These are phyloP conservation scores for Suillus luteus DNA, from an alignment of 768 basidiomycete species.

Conservation along the genomic window DNA sequence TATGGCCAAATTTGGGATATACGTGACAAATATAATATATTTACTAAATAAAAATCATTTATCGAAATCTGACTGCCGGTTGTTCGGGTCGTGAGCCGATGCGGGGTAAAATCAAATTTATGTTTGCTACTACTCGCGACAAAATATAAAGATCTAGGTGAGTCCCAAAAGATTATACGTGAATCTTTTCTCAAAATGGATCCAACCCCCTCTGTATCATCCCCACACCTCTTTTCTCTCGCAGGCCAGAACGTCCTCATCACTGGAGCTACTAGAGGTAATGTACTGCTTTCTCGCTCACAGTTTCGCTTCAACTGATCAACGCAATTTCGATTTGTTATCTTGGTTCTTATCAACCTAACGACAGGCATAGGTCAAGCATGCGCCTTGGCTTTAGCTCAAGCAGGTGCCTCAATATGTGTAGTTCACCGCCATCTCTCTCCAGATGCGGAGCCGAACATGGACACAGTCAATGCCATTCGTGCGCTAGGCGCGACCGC, in stretches of 20 bases:
- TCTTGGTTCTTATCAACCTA: not conserved
- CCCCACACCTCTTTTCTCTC: constrained; percentile 68
- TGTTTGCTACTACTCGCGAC: not conserved
- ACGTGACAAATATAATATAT: constrained; percentile 2
- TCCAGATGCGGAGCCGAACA: constrained; percentile 35
- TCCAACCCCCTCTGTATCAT: constrained; percentile 49
- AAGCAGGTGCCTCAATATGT: constrained; percentile 55
- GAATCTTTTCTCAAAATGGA: constrained; percentile 43
- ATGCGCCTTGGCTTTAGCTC: constrained; percentile 54
- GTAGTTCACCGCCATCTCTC: constrained; percentile 48
- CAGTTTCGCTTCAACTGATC: constrained; percentile 20
- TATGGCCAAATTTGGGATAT: constrained; percentile 22
- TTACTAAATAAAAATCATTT: not conserved
- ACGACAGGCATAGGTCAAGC: constrained; percentile 54
- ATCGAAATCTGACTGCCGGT: constrained; percentile 18
- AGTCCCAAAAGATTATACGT: not conserved
- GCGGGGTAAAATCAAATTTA: constrained; percentile 27
- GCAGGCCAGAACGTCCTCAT: constrained; percentile 69
- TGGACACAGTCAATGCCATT: constrained; percentile 39
- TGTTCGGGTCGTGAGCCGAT: constrained; percentile 33
- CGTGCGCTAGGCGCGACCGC: constrained; percentile 36
- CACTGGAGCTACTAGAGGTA: constrained; percentile 80
- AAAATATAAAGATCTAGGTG: constrained; percentile 25
- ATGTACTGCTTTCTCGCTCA: constrained; percentile 27
- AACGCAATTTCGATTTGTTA: constrained; percentile 10